phyloP scores from a whole-genome alignment of 2,329 filamentous ascomycete species.

The Penicillium sp. region DNA sequence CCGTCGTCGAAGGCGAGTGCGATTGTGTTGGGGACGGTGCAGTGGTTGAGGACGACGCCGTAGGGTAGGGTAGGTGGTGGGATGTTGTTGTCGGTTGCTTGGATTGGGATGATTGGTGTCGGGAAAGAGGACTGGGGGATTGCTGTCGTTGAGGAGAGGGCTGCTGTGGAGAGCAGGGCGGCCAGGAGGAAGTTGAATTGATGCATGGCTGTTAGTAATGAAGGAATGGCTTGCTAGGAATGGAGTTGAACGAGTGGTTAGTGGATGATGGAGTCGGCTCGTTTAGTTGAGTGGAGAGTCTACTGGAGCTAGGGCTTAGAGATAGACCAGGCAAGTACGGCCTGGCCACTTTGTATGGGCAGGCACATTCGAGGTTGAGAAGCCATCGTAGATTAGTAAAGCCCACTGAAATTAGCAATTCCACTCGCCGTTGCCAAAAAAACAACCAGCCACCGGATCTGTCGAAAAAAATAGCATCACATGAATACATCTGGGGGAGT shows the following conservation, averaged over 20 bases:
- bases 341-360: background rate
- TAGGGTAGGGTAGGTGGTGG: slow-evolving; percentile 22
- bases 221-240: background rate
- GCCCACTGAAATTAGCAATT: slow-evolving; percentile 10
- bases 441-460: slow-evolving; percentile 4
- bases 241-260: background rate
- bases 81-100: background rate
- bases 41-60: slow-evolving; percentile 48
- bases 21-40: slow-evolving; percentile 54
- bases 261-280: background rate
- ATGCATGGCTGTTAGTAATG: slow-evolving; percentile 10
- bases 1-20: slow-evolving; percentile 68
- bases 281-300: background rate
- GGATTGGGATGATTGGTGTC: background rate
- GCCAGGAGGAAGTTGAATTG: background rate
- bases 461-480: slow-evolving; percentile 9
- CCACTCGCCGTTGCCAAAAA: background rate
- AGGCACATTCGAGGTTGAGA: background rate
- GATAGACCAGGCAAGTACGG: background rate
- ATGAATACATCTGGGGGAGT: slow-evolving; percentile 24
- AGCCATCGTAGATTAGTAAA: background rate
- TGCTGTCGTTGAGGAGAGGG: slow-evolving; percentile 3
- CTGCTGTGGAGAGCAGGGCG: slow-evolving; percentile 6
- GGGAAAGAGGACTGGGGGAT: background rate
- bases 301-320: background rate